Base-by-base conservation (phyloP, 805 yeast species). In the Saturnispora saitoi region DNA sequence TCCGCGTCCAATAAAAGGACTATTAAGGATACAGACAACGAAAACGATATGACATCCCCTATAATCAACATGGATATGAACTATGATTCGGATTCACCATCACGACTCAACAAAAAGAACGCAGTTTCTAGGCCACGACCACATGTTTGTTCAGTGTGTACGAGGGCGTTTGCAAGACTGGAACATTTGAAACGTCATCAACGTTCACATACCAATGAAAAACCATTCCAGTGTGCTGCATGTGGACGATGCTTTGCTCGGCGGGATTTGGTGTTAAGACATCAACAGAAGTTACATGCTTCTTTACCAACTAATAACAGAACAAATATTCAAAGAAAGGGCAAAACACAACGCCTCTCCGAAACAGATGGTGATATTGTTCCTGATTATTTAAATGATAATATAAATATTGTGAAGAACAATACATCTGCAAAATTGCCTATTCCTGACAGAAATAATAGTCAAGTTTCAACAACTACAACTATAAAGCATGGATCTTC, bases 161-260 rank as follows among this genome's bases (percentile, higher is more conserved):
- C 97, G 1, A 74, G 99, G 51, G 95, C 95, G 2, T 93, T 93
- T 75, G 99, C 97, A 1, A 76, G 99, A 48, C 73, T 87, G 43
- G 99, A 91, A 66, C 99, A 91, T 66, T 73, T 93, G 60, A 89
- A 86, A 65, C 80, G 99, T 50, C 99, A 91, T 62, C 95, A 89
- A 58, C 71, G 97, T 37, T 83, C 95, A 0, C 99, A 91, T 64
- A 91, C 99, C 9, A 87, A 90, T 63, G 97, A 90, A 66, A 89
- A 89, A 63, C 98, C 98, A 1, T 91, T 84, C 68, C 93, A 87
- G 62, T 91, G 99, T 68, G 95, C 95, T 2, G 90, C 90, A 8
- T 91, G 98, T 66, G 97, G 95, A 31, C 79, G 98, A 44, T 86
- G 96, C 61, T 91, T 93, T 69, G 97, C 98, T 4, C 72, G 99